Base-by-base conservation (phyloP, 2,329 filamentous ascomycete species). In the Mariannaea elegans region DNA sequence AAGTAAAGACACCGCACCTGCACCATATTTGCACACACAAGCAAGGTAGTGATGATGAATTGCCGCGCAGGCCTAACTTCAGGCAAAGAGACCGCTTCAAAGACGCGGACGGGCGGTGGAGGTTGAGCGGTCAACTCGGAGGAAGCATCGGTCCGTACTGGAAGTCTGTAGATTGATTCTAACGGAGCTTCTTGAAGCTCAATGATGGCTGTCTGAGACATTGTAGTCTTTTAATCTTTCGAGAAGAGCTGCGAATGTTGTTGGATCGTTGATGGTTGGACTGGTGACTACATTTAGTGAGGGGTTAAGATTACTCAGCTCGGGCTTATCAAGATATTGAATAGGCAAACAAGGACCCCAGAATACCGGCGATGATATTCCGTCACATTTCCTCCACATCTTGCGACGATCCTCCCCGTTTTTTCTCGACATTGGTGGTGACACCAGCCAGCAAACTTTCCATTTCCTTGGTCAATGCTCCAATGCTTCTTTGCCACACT, bases 11-110 rank as follows among this genome's bases (percentile, higher is more conserved):
- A 6, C 6, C 19, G 3, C 19, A 59, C 56, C 50, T 59, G 56
- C 2, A 59, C 27, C 32, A 59, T 44, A 19, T 59, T 59, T 18
- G 50, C 50, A 24, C 50, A 27, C n/a, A 59, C 56, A 5, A 59
- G 50, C 18, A 55, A 31, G 5, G 50, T 31, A 4, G 56, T 59
- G 14, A 59, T 39, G 7, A 50, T 16, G 6, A 59, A 2, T 16
- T 44, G 21, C 13, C 23, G 9, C 12, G 45, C 41, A 3, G 56
- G 50, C 14, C 56, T 53, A 4, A 54, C 44, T 9, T 44, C 41
- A 1, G 45, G 16, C 10, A 44, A 27, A 2, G 45, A 23, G 12
- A 48, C 50, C 6, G 56, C 56, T 16, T 55, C 45, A 16, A 59
- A 59, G 39, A 59, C 50, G 10, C 44, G 38, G 3, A 14, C 19